These are phyloP conservation scores for Phlebopus sp. DNA, from an alignment of 1,284 basidiomycete species.

Conservation along the genomic window DNA sequence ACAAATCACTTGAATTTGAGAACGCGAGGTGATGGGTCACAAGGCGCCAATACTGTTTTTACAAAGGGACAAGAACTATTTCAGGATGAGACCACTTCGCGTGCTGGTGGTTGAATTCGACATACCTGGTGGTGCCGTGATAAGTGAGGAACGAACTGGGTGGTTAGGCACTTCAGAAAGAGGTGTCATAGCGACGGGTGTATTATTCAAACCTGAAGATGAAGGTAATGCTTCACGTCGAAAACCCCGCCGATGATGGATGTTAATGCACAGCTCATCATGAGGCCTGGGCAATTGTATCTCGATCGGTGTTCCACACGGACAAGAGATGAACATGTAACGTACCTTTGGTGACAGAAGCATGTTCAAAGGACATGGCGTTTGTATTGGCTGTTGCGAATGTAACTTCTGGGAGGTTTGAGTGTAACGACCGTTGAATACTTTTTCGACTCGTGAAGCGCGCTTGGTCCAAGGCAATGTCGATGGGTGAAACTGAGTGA, in stretches of 20 bases:
- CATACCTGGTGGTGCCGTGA: constrained; percentile 67
- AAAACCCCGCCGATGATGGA: constrained; percentile 75
- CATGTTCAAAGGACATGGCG: constrained; percentile 74
- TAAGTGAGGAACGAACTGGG: constrained; percentile 65
- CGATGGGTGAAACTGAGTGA: too few species aligned
- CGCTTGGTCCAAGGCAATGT: too few species aligned
- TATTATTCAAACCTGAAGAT: constrained; percentile 60
- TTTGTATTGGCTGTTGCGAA: too few species aligned
- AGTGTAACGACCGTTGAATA: too few species aligned
- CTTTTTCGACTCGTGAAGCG: too few species aligned
- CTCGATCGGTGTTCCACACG: neutral
- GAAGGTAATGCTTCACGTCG: constrained; percentile 84
- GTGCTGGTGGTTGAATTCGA: neutral
- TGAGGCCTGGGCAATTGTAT: constrained; percentile 54
- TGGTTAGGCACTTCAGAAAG: constrained; percentile 10
- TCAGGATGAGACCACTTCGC: constrained; percentile 22
- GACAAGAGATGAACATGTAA: neutral
- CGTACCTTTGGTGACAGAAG: constrained; percentile 74
- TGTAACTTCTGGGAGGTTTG: too few species aligned
- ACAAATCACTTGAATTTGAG: constrained; percentile 81
- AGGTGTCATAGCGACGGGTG: constrained; percentile 6
- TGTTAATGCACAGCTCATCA: constrained; percentile 65
- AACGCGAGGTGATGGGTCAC: constrained; percentile 75
- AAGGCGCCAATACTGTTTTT: constrained; percentile 86
- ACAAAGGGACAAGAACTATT: constrained; percentile 13